Evolutionary conservation across 208 protist species (phyloP).

Genomic region (Trichomonas vaginalis): DNA sequence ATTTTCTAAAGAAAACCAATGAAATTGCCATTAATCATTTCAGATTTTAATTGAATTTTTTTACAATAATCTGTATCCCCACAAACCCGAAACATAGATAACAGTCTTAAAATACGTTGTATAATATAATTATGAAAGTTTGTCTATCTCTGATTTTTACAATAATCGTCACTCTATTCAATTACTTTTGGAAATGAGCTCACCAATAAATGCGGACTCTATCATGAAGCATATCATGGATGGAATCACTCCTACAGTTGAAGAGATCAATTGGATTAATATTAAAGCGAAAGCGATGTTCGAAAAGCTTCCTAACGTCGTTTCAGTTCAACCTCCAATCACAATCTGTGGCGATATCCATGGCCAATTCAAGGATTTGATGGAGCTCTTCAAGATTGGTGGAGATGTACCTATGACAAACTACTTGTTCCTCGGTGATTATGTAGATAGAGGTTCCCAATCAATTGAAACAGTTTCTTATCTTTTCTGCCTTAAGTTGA

Average conservation of each 20-base stretch:
- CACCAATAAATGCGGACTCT: neutral
- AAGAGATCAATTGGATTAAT: neutral
- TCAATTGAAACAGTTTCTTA: constrained; percentile 29
- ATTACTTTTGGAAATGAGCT: too few species aligned
- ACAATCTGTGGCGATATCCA: neutral
- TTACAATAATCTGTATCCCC: too few species aligned
- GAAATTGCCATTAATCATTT: too few species aligned
- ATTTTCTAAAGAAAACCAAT: too few species aligned
- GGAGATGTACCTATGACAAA: neutral
- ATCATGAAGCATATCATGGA: neutral
- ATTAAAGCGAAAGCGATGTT: neutral
- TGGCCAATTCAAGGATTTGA: neutral
- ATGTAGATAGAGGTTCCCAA: constrained; percentile 33
- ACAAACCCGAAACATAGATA: too few species aligned
- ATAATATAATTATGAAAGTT: too few species aligned
- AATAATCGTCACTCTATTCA: neutral
- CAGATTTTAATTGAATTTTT: too few species aligned
- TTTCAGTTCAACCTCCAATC: neutral
- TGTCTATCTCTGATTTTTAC: too few species aligned
- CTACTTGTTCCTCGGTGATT: constrained; percentile 29
- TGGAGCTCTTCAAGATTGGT: neutral
- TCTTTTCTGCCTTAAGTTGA: constrained; percentile 25
- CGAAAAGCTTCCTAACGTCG: neutral
- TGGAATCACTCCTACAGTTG: neutral
- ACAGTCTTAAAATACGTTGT: too few species aligned